Evolutionary conservation across 1,284 basidiomycete species (phyloP).

Genomic region (Gomphus bonarii): DNA sequence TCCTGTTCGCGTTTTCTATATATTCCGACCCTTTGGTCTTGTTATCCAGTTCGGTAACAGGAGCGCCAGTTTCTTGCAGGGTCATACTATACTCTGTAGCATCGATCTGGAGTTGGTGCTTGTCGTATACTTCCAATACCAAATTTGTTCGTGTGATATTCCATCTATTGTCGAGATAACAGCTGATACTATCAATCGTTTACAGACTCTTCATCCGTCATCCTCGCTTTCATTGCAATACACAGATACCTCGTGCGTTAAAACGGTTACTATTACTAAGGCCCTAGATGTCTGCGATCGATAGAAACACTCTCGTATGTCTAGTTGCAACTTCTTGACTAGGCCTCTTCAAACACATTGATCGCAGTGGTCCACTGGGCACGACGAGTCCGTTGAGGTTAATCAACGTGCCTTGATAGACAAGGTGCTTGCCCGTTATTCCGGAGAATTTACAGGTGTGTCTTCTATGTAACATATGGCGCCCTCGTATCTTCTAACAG

Average conservation of each 20-base stretch:
- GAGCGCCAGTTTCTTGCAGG: background rate
- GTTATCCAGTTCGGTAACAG: background rate
- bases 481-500: background rate
- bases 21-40: background rate
- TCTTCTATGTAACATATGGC: background rate
- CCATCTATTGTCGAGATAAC: background rate
- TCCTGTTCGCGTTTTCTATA: background rate
- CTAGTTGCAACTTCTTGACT: background rate
- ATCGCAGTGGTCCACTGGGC: slow-evolving; percentile 54
- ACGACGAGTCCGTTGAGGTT: slow-evolving; percentile 84
- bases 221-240: background rate
- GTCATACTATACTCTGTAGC: background rate
- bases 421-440: slow-evolving; percentile 90
- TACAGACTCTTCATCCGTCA: background rate
- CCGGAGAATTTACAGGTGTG: slow-evolving; percentile 80
- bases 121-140: background rate
- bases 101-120: background rate
- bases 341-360: background rate
- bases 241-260: background rate
- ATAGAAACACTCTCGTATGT: slow-evolving; percentile 9
- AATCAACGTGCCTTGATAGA: slow-evolving; percentile 93
- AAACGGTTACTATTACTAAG: background rate
- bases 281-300: slow-evolving; percentile 1
- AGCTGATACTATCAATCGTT: background rate
- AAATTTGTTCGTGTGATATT: background rate